A percentile compares a stretch with the other conserved stretches of the same genome.
Conservation (phyloP, 768 basidiomycete genomes). For the Tulasnella sp. region DNA sequence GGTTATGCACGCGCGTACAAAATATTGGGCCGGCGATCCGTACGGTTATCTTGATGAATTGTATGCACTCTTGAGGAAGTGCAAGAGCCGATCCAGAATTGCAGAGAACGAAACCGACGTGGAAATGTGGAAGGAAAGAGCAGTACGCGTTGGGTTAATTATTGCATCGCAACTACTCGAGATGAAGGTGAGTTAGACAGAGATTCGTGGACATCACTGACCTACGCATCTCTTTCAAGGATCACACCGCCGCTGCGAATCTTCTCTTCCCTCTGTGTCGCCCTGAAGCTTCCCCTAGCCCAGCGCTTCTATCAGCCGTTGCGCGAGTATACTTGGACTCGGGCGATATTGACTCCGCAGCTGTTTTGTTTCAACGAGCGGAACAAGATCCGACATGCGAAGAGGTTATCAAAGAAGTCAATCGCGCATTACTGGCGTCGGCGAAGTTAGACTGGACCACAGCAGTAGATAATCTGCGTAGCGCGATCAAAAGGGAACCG, state of each 20-base stretch:
- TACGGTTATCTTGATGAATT: slow-evolving; percentile 71
- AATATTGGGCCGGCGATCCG: slow-evolving; percentile 72
- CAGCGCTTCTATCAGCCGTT: slow-evolving; percentile 53
- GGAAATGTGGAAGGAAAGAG: slow-evolving; percentile 74
- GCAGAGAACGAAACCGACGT: slow-evolving; percentile 27
- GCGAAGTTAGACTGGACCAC: slow-evolving; percentile 59
- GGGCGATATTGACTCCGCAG: slow-evolving; percentile 50
- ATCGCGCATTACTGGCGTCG: slow-evolving; percentile 49
- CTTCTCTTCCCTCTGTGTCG: slow-evolving; percentile 56
- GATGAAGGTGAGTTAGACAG: slow-evolving; percentile 51
- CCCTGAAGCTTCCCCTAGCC: slow-evolving; percentile 29
- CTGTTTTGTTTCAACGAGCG: slow-evolving; percentile 43
- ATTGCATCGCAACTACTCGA: slow-evolving; percentile 72
- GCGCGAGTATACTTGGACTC: slow-evolving; percentile 64
- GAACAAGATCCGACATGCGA: slow-evolving; percentile 34
- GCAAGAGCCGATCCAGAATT: slow-evolving; percentile 35
- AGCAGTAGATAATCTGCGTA: slow-evolving; percentile 36
- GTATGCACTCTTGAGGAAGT: slow-evolving; percentile 45
- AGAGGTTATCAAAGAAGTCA: slow-evolving; percentile 39
- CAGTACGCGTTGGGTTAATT: slow-evolving; percentile 60
- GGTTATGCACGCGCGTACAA: slow-evolving; percentile 59
- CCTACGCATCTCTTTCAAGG: slow-evolving; percentile 32
- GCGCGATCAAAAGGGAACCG: slow-evolving; percentile 39
- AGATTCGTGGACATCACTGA: not conserved
- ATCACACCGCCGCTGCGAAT: slow-evolving; percentile 52